phyloP scores from a whole-genome alignment of 2,329 filamentous ascomycete genomes.

The Fusarium sp. region DNA sequence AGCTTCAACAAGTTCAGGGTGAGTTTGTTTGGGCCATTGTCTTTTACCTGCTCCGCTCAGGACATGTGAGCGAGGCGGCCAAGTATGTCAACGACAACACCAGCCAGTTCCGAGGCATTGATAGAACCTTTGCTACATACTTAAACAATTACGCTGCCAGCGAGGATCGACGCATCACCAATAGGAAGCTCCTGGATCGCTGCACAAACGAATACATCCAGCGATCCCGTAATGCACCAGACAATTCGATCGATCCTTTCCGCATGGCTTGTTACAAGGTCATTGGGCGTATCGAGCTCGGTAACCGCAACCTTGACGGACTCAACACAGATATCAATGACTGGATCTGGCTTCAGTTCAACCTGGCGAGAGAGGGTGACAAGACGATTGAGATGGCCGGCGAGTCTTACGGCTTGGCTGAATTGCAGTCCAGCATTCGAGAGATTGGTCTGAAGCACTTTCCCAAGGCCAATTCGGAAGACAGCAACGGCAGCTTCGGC shows the following conservation, averaged over 20 bases:
- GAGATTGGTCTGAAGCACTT: constrained; percentile 96
- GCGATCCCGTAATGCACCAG: constrained; percentile 83
- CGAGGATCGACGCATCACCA: constrained; percentile 78
- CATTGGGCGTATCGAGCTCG: constrained; percentile 81
- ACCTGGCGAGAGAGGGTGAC: constrained; percentile 74
- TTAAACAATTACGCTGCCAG: constrained; percentile 85
- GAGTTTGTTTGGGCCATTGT: constrained; percentile 95
- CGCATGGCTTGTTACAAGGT: constrained; percentile 98
- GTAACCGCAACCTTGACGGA: constrained; percentile 72
- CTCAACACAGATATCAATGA: constrained; percentile 75
- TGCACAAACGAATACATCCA: constrained; percentile 93
- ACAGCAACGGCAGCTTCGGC: constrained; percentile 80
- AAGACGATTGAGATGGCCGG: constrained; percentile 73
- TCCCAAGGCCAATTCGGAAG: constrained; percentile 81
- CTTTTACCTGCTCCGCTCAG: constrained; percentile 89
- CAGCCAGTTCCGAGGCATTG: constrained; percentile 86
- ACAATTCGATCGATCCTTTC: constrained; percentile 92
- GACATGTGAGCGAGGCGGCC: constrained; percentile 85
- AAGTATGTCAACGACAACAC: constrained; percentile 86
- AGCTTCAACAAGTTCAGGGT: constrained; percentile 82
- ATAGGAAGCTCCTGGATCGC: constrained; percentile 82
- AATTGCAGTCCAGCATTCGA: constrained; percentile 82
- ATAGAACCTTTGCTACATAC: constrained; percentile 90
- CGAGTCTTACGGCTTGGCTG: constrained; percentile 73
- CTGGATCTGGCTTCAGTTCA: constrained; percentile 80